Base-by-base conservation (phyloP, 2,329 filamentous ascomycete genomes). In the Beauveria asiatica region DNA sequence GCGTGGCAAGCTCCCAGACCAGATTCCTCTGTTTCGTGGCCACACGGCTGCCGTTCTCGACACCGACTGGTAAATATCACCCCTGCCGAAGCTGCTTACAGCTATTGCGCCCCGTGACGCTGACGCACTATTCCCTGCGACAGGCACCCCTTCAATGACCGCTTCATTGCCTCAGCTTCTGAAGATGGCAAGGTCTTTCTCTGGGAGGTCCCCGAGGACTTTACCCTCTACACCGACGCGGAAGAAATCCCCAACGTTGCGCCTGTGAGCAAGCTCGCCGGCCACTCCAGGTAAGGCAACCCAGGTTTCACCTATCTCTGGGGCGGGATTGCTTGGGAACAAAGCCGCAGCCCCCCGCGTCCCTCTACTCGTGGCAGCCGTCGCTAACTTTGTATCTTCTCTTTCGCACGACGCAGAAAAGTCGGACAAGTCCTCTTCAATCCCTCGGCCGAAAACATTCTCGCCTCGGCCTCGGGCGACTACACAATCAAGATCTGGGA, bases 371-470 rank as follows among this genome's bases (percentile, higher is more conserved):
- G 17, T 33, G 7, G 30, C 13, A 39, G n/a, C 17, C 2, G 17
- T 33, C 5, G 80, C 65, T 62, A 63, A 48, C 41, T 42, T 21
- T 42, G 48, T 52, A 3, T 33, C 11, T 45, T 16, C 21, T 37
- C 25, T 17, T 17, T 21, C 10, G 30, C n/a, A 45, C 67, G 5
- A 16, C 2, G 63, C 72, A 95, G 93, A 76, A 99, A 99, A 77
- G 91, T 99, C 65, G 94, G 94, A 63, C 94, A 99, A 75, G 93
- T 99, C 66, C 84, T 97, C 59, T 99, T 97, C 83, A 97, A 99
- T 78, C 92, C 94, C 56, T 86, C 93, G 46, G 94, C 94, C 69
- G 92, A 96, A 72, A 96, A 95, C 75, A 88, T 99, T 67, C 88
- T 99, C 55, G 93, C 94, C 58, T 96, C 92, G 33, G 89, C 93